phyloP scores from a whole-genome alignment of 306 rosid genomes.

The Glycyrrhiza uralensis region DNA sequence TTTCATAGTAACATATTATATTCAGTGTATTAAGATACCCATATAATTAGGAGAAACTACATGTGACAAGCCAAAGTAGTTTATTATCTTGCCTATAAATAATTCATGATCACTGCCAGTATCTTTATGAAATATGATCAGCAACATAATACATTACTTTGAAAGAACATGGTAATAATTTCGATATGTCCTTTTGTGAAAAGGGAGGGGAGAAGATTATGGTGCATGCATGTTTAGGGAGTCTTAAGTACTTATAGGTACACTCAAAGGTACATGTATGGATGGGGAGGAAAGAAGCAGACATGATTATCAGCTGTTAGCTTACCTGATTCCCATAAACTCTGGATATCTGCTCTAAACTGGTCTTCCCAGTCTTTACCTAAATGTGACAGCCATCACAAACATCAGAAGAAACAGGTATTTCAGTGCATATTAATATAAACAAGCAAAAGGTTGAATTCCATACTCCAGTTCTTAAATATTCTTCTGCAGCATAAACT shows the following conservation, averaged over 20 bases:
- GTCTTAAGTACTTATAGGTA: not conserved
- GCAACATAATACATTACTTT: not conserved
- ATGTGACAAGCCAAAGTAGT: not conserved
- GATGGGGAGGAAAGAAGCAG: not conserved
- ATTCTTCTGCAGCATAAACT: constrained; percentile 94
- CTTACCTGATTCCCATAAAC: constrained; percentile 97
- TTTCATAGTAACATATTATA: not conserved
- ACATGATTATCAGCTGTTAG: not conserved
- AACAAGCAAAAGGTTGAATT: constrained; percentile 16
- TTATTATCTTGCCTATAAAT: not conserved
- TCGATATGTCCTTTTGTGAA: not conserved
- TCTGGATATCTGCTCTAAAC: constrained; percentile 91
- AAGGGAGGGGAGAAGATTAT: not conserved
- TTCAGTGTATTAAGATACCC: not conserved
- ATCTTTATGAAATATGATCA: not conserved
- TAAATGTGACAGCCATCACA: constrained; percentile 29
- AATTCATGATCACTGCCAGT: not conserved
- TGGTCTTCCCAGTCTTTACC: constrained; percentile 86
- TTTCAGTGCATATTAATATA: not conserved
- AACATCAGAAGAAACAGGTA: constrained; percentile 31
- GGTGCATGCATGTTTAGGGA: not conserved
- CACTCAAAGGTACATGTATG: not conserved
- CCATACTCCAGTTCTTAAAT: constrained; percentile 80
- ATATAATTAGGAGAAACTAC: not conserved
- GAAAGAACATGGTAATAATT: not conserved